Conservation (phyloP, 352 stramenopile species). For the Bremia lactucae region DNA sequence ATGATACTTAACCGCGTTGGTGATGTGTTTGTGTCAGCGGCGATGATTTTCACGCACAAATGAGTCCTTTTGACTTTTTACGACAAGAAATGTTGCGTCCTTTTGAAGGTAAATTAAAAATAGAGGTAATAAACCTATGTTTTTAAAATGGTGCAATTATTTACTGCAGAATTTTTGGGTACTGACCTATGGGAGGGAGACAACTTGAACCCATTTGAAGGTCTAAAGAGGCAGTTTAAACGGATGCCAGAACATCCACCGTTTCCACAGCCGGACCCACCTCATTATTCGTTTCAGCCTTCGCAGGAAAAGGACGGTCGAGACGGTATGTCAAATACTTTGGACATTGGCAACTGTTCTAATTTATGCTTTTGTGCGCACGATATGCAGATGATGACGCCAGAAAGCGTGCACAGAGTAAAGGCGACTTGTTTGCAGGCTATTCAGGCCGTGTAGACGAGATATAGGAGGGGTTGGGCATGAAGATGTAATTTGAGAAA, state of each 20-base stretch:
- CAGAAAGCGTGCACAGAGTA: slow-evolving; percentile 29
- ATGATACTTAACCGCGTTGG: not conserved
- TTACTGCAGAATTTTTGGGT: slow-evolving; percentile 46
- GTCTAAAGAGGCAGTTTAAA: slow-evolving; percentile 52
- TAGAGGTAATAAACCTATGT: no score
- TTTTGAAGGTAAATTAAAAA: slow-evolving; percentile 78
- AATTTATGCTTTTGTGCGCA: no score
- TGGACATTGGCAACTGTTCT: no score
- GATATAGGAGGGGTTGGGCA: slow-evolving; percentile 25
- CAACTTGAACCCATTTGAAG: slow-evolving; percentile 41
- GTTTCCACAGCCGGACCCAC: slow-evolving; percentile 40
- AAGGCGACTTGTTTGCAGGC: slow-evolving; percentile 60
- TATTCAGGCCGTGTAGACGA: slow-evolving; percentile 62
- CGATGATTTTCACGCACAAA: slow-evolving; percentile 61
- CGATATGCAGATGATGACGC: slow-evolving; percentile 10
- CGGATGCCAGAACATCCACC: slow-evolving; percentile 41
- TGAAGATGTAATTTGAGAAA: not conserved
- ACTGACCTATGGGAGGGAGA: slow-evolving; percentile 24
- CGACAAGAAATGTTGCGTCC: slow-evolving; percentile 71
- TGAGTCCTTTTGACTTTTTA: slow-evolving; percentile 77
- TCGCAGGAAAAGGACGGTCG: slow-evolving; percentile 26
- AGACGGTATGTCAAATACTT: no score
- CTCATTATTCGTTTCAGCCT: slow-evolving; percentile 71
- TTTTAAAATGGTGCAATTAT: no score
- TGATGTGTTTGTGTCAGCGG: slow-evolving; percentile 23